A percentile compares a stretch with the other conserved stretches of the same genome.
Conservation (phyloP, 805 yeast genomes). For the Metschnikowia santaceciliae region DNA sequence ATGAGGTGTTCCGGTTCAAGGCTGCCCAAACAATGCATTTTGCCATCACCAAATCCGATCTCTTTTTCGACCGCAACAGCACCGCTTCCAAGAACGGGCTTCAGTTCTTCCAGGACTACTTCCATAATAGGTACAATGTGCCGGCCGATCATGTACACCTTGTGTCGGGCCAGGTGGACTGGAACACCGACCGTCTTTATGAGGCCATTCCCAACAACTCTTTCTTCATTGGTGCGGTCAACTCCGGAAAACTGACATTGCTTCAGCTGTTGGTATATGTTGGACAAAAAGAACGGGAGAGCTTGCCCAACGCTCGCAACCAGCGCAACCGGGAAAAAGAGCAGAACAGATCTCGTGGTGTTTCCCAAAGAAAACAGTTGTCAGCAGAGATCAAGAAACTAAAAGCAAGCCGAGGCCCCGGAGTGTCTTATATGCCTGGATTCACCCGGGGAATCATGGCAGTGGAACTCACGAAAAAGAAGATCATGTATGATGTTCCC, state of each 20-base stretch:
- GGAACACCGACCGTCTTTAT: constrained; percentile 47
- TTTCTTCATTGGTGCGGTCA: constrained; percentile 62
- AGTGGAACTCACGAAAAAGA: constrained; percentile 25
- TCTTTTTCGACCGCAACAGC: constrained; percentile 33
- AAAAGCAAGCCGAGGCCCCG: constrained; percentile 38
- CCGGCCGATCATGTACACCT: constrained; percentile 41
- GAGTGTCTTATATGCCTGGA: constrained; percentile 58
- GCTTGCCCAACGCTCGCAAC: constrained; percentile 13
- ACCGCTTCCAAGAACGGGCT: constrained; percentile 23
- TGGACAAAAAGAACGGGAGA: constrained; percentile 7
- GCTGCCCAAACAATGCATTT: constrained; percentile 35
- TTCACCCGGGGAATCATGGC: constrained; percentile 55
- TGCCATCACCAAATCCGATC: constrained; percentile 43
- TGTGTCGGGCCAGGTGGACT: constrained; percentile 48
- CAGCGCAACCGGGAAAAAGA: constrained; percentile 9
- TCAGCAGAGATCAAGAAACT: constrained; percentile 12
- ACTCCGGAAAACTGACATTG: constrained; percentile 66
- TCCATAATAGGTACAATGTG: constrained; percentile 28
- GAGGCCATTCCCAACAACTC: constrained; percentile 35
- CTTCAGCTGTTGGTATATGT: constrained; percentile 42
- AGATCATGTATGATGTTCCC: constrained; percentile 43
- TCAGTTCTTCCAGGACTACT: constrained; percentile 32
- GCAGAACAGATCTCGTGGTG: background rate
- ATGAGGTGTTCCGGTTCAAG: constrained; percentile 30
- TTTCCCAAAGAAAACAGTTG: background rate